Base-by-base conservation (phyloP, 768 basidiomycete species). In the Suillus occidentalis region DNA sequence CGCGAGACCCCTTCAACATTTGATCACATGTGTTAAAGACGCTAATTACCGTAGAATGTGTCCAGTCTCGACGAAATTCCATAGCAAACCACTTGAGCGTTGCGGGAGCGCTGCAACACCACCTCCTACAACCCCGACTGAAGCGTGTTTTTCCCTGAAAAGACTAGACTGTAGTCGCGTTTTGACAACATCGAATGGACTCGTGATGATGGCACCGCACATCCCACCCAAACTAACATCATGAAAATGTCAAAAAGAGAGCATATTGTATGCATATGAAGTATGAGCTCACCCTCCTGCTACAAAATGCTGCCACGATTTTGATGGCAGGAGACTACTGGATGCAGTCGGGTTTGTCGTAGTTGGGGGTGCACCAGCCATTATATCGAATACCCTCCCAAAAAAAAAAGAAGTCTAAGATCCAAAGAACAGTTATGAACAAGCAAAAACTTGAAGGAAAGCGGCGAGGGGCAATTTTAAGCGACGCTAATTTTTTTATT, bases 121-220 rank as follows among this genome's bases (percentile, higher is more conserved):
- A 22, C 74, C 72, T 14, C 79, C 81, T 10, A 69, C 76, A 63
- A 65, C 72, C 66, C 64, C 73, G 68, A 77, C 67, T 10, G 77
- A 70, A 5, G 71, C 60, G 47, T 81, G 79, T 61, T 82, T 83
- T 64, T 81, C 80, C 37, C 79, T 77, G 73, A 95, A 97, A 25
- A 98, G 80, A 77, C 89, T 89, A 2, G 95, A 97, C 78, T 99
- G 97, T 8, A 99, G 81, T 4, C 97, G 90, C 50, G 97, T 99
- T 80, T 98, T 99, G 67, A 99, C 95, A 39, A 99, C 95, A 77
- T 99, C 97, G 71, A 99, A 97, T 0, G 97, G 97, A 52, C 94
- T 95, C 0, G 97, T 99, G 4, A 98, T 89, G 65, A 97, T 91
- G 20, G 95, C 95, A 40, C 97, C 97, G 72, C 94, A 94, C 95